A percentile compares a stretch with the other conserved stretches of the same genome.
phyloP scores from a whole-genome alignment of 805 yeast species.

The Barnettozyma sucrosica region DNA sequence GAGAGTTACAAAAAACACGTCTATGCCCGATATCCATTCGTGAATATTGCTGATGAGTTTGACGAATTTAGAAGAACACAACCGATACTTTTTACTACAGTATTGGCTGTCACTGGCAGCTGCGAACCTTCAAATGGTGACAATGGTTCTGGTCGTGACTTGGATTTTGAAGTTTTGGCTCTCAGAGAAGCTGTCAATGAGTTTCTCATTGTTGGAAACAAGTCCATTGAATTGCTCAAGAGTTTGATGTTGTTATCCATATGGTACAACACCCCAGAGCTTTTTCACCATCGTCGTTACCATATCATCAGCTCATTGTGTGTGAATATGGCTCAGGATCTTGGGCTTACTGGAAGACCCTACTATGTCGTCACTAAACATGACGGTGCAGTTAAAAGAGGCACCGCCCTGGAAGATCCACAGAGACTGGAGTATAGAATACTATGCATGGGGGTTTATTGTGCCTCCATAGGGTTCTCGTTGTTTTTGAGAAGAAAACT shows the following conservation, averaged over 20 bases:
- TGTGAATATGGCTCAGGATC: constrained; percentile 63
- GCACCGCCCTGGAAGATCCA: constrained; percentile 34
- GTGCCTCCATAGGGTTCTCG: constrained; percentile 56
- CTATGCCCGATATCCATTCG: constrained; percentile 47
- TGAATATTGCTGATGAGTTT: constrained; percentile 42
- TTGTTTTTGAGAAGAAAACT: constrained; percentile 60
- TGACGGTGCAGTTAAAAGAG: constrained; percentile 37
- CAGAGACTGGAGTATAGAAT: constrained; percentile 42
- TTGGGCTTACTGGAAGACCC: constrained; percentile 61
- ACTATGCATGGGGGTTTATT: constrained; percentile 53
- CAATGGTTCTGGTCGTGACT: constrained; percentile 34
- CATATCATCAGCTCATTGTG: constrained; percentile 64
- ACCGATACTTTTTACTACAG: constrained; percentile 59
- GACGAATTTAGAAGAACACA: constrained; percentile 42
- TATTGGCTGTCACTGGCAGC: constrained; percentile 57
- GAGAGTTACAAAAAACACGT: constrained; percentile 42
- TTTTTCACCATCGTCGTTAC: constrained; percentile 72
- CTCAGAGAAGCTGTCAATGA: constrained; percentile 48
- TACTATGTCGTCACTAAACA: constrained; percentile 35
- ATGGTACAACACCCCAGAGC: constrained; percentile 84
- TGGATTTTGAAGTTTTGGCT: constrained; percentile 49
- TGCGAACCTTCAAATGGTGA: constrained; percentile 27
- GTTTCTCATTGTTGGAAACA: constrained; percentile 62
- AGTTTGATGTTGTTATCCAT: constrained; percentile 53
- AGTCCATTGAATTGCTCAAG: constrained; percentile 62